Base-by-base conservation (phyloP, 2,329 filamentous ascomycete genomes). In the Penicillium sp. region DNA sequence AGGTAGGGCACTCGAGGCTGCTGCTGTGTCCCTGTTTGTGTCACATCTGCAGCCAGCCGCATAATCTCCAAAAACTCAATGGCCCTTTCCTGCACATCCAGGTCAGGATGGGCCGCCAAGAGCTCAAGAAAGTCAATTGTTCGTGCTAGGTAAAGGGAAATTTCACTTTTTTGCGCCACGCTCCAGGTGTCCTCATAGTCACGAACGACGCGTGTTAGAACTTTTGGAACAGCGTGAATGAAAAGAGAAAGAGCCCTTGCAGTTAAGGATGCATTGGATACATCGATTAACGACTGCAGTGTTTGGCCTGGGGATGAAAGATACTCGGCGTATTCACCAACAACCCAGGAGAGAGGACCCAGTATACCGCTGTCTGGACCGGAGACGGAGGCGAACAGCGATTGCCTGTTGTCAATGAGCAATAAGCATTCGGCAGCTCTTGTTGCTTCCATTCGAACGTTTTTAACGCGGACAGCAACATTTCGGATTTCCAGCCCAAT, bases 31-130 rank as follows among this genome's bases (percentile, higher is more conserved):
- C 71, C 68, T 4, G 75, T 70, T 5, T 71, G 74, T 41, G 82
- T 66, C 46, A 94, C 93, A 79, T 99, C 95, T 1, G 89, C 88
- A 2, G 92, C 92, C 49, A 99, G 83, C 62, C 92, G 92, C 71
- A 98, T 86, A 13, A 98, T 83, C 74, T 99, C 95, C 0, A 93
- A 85, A 69, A 97, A 96, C 73, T 97, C 93, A 1, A 97, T 93
- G 3, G 93, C 90, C 60, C 95, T 88, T 76, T 98, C 95, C 78
- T 99, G 95, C 3, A 99, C 93, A 74, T 99, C 95, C 1, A 99
- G 83, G 70, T 89, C 92, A 0, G 94, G 93, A 74, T 98, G 92
- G 46, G 89, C 83, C 0, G 89, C 88, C 17, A 98, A 78, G 0
- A 89, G 86, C 70, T 98, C 93, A 23, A 97, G 81, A 52, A 91